A percentile compares a stretch with the other conserved stretches of the same genome.
Evolutionary conservation across 306 rosid species (phyloP).

Genomic region (Amphicarpaea edgeworthii): DNA sequence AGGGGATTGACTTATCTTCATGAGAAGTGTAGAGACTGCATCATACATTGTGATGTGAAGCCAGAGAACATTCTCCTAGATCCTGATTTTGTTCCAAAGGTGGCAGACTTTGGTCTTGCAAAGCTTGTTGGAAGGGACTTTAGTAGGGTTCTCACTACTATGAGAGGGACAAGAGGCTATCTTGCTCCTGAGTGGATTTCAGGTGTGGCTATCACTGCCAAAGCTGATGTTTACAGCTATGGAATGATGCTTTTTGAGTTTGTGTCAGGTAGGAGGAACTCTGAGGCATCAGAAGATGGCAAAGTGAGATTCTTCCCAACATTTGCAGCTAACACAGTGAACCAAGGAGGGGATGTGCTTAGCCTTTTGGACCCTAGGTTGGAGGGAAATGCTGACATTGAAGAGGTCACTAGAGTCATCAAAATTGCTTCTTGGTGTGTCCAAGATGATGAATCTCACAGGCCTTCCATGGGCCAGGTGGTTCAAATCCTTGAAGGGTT

Average conservation of each 20-base stretch:
- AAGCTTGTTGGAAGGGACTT: conserved; percentile 87
- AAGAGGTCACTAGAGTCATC: conserved; percentile 60
- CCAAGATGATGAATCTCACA: conserved; percentile 73
- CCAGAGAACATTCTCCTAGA: conserved; percentile 96
- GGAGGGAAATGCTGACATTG: conserved; percentile 58
- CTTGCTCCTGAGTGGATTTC: conserved; percentile 95
- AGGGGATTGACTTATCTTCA: conserved; percentile 89
- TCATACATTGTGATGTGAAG: conserved; percentile 92
- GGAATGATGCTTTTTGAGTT: conserved; percentile 95
- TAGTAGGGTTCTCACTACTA: conserved; percentile 86
- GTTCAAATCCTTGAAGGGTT: conserved; percentile 84
- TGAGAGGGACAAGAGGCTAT: conserved; percentile 97
- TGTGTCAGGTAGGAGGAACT: conserved; percentile 82
- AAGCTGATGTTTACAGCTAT: conserved; percentile 90
- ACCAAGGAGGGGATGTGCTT: conserved; percentile 58
- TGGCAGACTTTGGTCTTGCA: conserved; percentile 93
- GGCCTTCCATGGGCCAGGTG: conserved; percentile 87
- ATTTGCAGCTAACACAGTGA: conserved; percentile 55
- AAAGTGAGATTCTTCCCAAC: conserved; percentile 68
- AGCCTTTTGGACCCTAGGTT: conserved; percentile 66
- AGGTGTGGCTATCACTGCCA: conserved; percentile 82
- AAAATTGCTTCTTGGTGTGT: conserved; percentile 89
- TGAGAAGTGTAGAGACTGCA: conserved; percentile 86
- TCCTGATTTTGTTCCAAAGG: conserved; percentile 69
- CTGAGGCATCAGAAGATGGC: conserved; percentile 68